These are phyloP conservation scores for Trypanosoma caninum DNA, from an alignment of 208 protist genomes.

Conservation along the genomic window DNA sequence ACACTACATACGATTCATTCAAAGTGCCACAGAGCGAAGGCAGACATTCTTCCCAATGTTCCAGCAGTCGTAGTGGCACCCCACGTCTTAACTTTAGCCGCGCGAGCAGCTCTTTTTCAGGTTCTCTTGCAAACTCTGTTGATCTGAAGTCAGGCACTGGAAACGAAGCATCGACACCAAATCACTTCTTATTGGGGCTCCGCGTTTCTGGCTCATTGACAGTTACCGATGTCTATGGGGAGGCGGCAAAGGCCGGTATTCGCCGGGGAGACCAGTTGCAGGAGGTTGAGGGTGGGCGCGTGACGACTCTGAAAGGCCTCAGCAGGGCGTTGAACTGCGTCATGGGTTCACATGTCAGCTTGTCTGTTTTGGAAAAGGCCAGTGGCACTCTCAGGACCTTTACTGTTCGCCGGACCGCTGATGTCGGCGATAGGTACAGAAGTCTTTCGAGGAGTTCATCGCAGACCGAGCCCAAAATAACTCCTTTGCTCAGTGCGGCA, in stretches of 20 bases:
- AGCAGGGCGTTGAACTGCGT: neutral
- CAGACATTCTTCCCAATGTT: neutral
- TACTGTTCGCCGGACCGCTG: neutral
- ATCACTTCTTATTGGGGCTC: conserved; percentile 3
- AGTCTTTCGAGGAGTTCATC: neutral
- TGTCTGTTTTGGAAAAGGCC: conserved; percentile 5
- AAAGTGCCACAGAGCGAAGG: neutral
- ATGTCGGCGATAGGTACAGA: neutral
- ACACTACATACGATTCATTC: no score
- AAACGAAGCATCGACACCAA: neutral
- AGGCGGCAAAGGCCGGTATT: conserved; percentile 12
- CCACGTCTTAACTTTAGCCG: conserved; percentile 4
- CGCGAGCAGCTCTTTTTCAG: neutral
- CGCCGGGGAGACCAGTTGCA: conserved; percentile 9
- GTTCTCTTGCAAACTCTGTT: neutral
- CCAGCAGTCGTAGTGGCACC: neutral
- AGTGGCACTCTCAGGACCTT: neutral
- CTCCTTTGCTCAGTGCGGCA: conserved; percentile 1
- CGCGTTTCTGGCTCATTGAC: conserved; percentile 1
- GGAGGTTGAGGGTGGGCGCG: conserved; percentile 8
- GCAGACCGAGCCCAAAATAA: neutral
- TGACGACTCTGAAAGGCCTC: conserved; percentile 13
- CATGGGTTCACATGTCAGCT: conserved; percentile 5
- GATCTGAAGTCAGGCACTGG: neutral
- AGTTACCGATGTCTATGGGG: neutral